These are phyloP conservation scores for Coemansia sp. DNA, from an alignment of 192 early-diverging fungal genomes.

Conservation along the genomic window DNA sequence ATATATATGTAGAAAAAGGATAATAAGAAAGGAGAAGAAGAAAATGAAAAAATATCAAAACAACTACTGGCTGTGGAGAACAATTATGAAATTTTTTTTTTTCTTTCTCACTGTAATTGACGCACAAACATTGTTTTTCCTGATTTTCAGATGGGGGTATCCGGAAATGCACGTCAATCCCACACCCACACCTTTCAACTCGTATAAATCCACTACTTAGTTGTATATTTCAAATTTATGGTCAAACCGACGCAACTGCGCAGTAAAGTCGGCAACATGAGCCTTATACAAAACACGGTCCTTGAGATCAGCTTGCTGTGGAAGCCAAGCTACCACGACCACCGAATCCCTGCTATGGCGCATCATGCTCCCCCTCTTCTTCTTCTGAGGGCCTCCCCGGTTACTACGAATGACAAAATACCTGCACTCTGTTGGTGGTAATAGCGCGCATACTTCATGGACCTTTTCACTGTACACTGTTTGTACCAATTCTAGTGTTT, in stretches of 20 bases:
- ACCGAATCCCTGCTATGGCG: neutral
- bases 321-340: conserved; percentile 16
- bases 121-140: neutral
- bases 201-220: too few species aligned
- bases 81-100: neutral
- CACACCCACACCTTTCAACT: too few species aligned
- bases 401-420: conserved; percentile 5
- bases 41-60: neutral
- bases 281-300: conserved; percentile 16
- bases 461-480: neutral
- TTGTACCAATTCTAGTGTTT: neutral
- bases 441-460: neutral
- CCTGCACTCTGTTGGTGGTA: neutral
- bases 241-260: conserved; percentile 17
- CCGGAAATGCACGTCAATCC: conserved; percentile 19
- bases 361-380: too few species aligned
- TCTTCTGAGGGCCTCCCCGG: too few species aligned
- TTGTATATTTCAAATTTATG: conserved; percentile 23
- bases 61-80: neutral
- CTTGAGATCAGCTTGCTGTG: conserved; percentile 9
- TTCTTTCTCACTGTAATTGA: neutral
- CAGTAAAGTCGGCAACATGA: neutral
- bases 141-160: too few species aligned
- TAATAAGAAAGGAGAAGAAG: neutral
- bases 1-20: neutral